These are phyloP conservation scores for Plicaturopsis crispa DNA, from an alignment of 768 basidiomycete genomes.

Conservation along the genomic window DNA sequence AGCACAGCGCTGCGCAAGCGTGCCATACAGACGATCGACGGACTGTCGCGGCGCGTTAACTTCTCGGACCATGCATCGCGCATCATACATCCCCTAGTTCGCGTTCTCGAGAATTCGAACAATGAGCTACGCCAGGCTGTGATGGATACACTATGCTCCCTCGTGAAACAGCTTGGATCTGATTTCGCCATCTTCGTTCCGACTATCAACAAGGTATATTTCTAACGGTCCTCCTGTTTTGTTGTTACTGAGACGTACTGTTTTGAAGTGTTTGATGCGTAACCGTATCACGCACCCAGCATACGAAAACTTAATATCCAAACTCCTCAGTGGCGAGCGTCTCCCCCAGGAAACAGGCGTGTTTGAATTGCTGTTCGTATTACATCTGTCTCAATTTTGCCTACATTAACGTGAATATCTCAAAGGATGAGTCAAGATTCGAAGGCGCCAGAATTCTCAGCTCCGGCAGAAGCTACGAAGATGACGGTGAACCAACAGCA, in stretches of 20 bases:
- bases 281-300: slow-evolving; percentile 72
- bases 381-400: background rate
- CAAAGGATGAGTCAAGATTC: slow-evolving; percentile 48
- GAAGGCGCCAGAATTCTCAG: slow-evolving; percentile 67
- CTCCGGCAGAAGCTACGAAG: slow-evolving; percentile 74
- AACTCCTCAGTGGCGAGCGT: slow-evolving; percentile 86
- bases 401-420: slow-evolving; percentile 4
- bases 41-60: slow-evolving; percentile 86
- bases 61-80: slow-evolving; percentile 97
- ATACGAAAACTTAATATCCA: slow-evolving; percentile 84
- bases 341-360: slow-evolving; percentile 79
- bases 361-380: slow-evolving; percentile 55
- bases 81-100: slow-evolving; percentile 91
- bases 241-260: background rate
- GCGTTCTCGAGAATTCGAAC: slow-evolving; percentile 67
- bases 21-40: slow-evolving; percentile 88
- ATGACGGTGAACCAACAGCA: slow-evolving; percentile 95
- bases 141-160: slow-evolving; percentile 88
- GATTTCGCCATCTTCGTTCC: slow-evolving; percentile 98
- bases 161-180: slow-evolving; percentile 88
- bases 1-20: slow-evolving; percentile 72
- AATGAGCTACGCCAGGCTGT: slow-evolving; percentile 81
- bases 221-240: background rate
- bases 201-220: slow-evolving; percentile 84
- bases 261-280: slow-evolving; percentile 57